These are phyloP conservation scores for Candida orba DNA, from an alignment of 805 yeast species.

Conservation along the genomic window DNA sequence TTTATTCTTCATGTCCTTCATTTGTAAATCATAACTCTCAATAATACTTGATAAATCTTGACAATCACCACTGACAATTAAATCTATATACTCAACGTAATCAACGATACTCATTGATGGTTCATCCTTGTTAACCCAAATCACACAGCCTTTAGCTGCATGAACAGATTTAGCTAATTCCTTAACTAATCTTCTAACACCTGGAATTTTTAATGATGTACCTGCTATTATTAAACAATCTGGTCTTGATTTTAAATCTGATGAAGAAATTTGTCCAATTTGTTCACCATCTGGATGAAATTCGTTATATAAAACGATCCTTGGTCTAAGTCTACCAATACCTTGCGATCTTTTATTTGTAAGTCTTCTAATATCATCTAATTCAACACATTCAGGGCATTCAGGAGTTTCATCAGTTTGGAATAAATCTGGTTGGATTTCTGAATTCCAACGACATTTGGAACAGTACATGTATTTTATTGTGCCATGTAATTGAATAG, in stretches of 20 bases:
- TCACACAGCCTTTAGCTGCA: constrained; percentile 48
- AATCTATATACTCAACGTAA: constrained; percentile 45
- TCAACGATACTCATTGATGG: constrained; percentile 45
- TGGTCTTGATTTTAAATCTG: constrained; percentile 57
- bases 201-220: constrained; percentile 77
- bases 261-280: constrained; percentile 66
- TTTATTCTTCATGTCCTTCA: neutral
- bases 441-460: constrained; percentile 57
- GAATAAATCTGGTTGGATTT: constrained; percentile 47
- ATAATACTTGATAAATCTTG: constrained; percentile 40
- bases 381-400: constrained; percentile 61
- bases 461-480: constrained; percentile 67
- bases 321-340: constrained; percentile 54
- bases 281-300: constrained; percentile 83
- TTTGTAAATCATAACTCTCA: constrained; percentile 19
- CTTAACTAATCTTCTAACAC: constrained; percentile 53
- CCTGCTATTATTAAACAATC: constrained; percentile 81
- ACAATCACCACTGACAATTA: constrained; percentile 59
- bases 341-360: constrained; percentile 64
- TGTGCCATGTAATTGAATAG: constrained; percentile 83
- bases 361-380: constrained; percentile 45
- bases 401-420: constrained; percentile 37
- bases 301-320: constrained; percentile 67
- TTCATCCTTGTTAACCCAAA: constrained; percentile 54
- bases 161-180: constrained; percentile 54